Evolutionary conservation across 2,329 filamentous ascomycete species (phyloP).

Genomic region (Sclerotinia borealis): DNA sequence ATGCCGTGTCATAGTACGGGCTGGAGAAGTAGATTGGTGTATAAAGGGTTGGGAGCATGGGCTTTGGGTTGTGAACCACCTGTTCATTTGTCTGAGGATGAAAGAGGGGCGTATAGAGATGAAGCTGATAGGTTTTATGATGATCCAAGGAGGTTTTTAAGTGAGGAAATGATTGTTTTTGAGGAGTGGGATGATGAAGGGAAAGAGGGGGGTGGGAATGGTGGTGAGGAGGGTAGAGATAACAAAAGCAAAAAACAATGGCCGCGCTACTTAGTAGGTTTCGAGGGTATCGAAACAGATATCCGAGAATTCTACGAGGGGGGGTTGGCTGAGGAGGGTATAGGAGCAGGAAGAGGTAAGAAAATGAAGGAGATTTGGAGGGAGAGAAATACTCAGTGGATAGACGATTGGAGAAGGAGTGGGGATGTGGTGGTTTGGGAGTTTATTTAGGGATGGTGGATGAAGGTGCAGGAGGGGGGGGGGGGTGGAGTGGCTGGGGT

Average conservation of each 20-base stretch:
- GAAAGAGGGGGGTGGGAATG: background rate
- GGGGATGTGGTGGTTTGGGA: slow-evolving; percentile 58
- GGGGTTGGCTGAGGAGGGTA: slow-evolving; percentile 39
- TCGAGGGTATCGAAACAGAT: slow-evolving; percentile 49
- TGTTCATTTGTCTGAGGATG: slow-evolving; percentile 53
- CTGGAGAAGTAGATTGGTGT: slow-evolving; percentile 82
- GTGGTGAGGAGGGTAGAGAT: background rate
- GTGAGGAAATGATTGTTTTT: slow-evolving; percentile 28
- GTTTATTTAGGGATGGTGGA: slow-evolving; percentile 21
- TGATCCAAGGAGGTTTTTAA: slow-evolving; percentile 53
- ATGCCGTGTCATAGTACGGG: slow-evolving; percentile 96
- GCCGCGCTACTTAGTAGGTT: slow-evolving; percentile 56
- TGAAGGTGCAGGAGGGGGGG: background rate
- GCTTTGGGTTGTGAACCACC: slow-evolving; percentile 90
- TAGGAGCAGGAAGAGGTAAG: slow-evolving; percentile 41
- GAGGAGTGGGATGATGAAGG: background rate
- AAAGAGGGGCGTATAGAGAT: slow-evolving; percentile 68
- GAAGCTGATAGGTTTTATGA: slow-evolving; percentile 90
- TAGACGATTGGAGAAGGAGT: slow-evolving; percentile 52
- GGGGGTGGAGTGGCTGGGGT: too few species aligned
- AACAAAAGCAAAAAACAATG: slow-evolving; percentile 19
- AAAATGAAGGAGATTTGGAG: slow-evolving; percentile 38
- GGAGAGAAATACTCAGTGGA: slow-evolving; percentile 55
- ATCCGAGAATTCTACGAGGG: slow-evolving; percentile 28
- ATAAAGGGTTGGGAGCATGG: slow-evolving; percentile 69